These are phyloP conservation scores for Pneumocystis jirovecii DNA, from an alignment of 1,139 yeast species.

Conservation along the genomic window DNA sequence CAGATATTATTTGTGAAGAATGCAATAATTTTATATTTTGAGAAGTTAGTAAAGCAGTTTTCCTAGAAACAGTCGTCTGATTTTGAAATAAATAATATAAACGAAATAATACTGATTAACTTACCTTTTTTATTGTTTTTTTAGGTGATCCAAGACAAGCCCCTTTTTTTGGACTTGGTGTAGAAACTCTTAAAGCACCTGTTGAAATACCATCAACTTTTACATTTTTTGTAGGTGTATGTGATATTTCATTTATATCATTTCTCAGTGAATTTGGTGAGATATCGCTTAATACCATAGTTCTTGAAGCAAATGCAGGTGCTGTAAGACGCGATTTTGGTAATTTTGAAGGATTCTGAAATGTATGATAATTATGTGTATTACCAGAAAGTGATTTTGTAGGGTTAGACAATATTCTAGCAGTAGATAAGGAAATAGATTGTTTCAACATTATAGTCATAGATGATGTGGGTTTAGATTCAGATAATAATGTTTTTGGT, in stretches of 20 bases:
- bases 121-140: neutral
- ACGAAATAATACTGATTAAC: neutral
- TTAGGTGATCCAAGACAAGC: neutral
- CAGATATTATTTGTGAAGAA: neutral
- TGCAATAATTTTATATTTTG: neutral
- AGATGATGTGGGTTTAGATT: neutral
- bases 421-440: neutral
- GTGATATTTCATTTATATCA: neutral
- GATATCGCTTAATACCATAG: neutral
- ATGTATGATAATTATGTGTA: neutral
- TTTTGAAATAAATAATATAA: neutral
- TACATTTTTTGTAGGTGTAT: constrained; percentile 1
- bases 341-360: neutral
- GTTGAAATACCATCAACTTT: neutral
- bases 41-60: neutral
- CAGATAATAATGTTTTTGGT: neutral
- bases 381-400: neutral
- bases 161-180: neutral
- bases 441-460: neutral
- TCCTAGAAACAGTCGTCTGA: neutral
- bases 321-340: constrained; percentile 4
- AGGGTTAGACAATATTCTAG: neutral
- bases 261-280: neutral
- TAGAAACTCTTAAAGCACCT: neutral
- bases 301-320: neutral